Percentiles rank a stretch among this genome's conserved stretches.
Conservation (phyloP, 2,329 filamentous ascomycete species). For the Laburnicola sp. region DNA sequence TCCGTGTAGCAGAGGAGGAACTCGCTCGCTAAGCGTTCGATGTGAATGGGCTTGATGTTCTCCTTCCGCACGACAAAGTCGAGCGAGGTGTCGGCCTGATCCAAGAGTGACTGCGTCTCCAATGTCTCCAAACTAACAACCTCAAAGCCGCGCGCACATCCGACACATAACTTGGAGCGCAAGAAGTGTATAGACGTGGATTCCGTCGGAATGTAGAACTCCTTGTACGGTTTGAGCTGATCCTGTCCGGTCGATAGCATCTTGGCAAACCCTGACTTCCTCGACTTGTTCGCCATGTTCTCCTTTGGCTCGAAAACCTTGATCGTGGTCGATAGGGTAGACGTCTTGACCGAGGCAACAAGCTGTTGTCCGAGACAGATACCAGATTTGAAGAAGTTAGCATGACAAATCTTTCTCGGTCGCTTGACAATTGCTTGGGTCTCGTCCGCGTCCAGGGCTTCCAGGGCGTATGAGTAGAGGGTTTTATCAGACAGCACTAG, state of each 20-base stretch:
- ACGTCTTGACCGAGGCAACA: slow-evolving; percentile 95
- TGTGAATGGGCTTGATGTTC: slow-evolving; percentile 92
- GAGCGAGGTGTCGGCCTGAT: slow-evolving; percentile 95
- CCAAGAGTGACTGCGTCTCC: slow-evolving; percentile 95
- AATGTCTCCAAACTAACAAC: slow-evolving; percentile 95
- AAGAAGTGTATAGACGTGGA: slow-evolving; percentile 98
- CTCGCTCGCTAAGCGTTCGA: slow-evolving; percentile 94
- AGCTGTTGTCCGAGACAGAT: slow-evolving; percentile 93
- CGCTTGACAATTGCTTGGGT: slow-evolving; percentile 73
- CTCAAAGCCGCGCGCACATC: slow-evolving; percentile 93
- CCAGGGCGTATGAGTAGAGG: slow-evolving; percentile 82
- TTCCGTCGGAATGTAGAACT: slow-evolving; percentile 98
- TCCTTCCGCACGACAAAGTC: slow-evolving; percentile 96
- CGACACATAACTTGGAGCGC: slow-evolving; percentile 93
- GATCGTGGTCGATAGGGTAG: slow-evolving; percentile 89
- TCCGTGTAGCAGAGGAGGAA: slow-evolving; percentile 98
- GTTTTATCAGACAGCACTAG: slow-evolving; percentile 93
- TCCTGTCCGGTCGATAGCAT: slow-evolving; percentile 95
- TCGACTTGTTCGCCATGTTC: slow-evolving; percentile 88
- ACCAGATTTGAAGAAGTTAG: slow-evolving; percentile 97
- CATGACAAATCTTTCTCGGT: slow-evolving; percentile 95
- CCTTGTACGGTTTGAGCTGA: slow-evolving; percentile 79
- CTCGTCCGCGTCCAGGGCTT: slow-evolving; percentile 83
- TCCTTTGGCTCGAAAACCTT: slow-evolving; percentile 99
- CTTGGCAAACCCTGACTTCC: slow-evolving; percentile 91